Percentiles rank a stretch among this genome's conserved stretches.
Evolutionary conservation across 1,139 yeast species (phyloP).

Genomic region (Debaryomycetaceae sp.): DNA sequence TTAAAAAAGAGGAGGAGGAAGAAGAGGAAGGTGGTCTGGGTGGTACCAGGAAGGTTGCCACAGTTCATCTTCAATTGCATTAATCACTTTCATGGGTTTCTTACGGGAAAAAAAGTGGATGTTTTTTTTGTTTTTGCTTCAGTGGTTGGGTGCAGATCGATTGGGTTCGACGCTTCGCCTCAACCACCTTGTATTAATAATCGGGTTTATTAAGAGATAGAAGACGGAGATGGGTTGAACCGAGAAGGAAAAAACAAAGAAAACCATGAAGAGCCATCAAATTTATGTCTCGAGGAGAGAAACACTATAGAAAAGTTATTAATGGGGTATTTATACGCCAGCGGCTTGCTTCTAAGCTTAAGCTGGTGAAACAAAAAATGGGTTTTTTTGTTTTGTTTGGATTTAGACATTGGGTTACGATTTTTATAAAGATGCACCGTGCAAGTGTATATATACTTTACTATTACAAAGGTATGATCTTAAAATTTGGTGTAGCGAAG

Average conservation of each 20-base stretch:
- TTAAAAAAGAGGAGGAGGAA: neutral
- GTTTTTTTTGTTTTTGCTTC: constrained; percentile 11
- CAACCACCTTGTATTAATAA: constrained; percentile 3
- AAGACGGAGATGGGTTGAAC: constrained; percentile 6
- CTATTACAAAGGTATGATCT: neutral
- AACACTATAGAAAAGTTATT: constrained; percentile 24
- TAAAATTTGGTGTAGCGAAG: neutral
- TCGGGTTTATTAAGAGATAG: constrained; percentile 1
- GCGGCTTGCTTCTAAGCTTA: constrained; percentile 21
- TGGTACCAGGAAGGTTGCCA: neutral
- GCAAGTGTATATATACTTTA: constrained; percentile 14
- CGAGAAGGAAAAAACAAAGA: constrained; percentile 12
- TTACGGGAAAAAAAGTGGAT: constrained; percentile 3
- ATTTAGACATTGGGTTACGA: constrained; percentile 39
- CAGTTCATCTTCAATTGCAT: constrained; percentile 15
- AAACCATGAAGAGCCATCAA: constrained; percentile 12
- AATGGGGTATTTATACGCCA: constrained; percentile 27
- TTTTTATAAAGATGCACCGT: constrained; percentile 17
- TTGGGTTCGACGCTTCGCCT: no score
- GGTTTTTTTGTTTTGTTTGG: constrained; percentile 19
- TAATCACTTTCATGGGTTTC: constrained; percentile 18
- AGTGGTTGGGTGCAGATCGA: constrained; percentile 9
- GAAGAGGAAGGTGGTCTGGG: constrained; percentile 1
- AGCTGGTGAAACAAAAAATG: constrained; percentile 19
- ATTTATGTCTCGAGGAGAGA: constrained; percentile 8